phyloP scores from a whole-genome alignment of 768 basidiomycete genomes.

The Termitomyces titanicus region DNA sequence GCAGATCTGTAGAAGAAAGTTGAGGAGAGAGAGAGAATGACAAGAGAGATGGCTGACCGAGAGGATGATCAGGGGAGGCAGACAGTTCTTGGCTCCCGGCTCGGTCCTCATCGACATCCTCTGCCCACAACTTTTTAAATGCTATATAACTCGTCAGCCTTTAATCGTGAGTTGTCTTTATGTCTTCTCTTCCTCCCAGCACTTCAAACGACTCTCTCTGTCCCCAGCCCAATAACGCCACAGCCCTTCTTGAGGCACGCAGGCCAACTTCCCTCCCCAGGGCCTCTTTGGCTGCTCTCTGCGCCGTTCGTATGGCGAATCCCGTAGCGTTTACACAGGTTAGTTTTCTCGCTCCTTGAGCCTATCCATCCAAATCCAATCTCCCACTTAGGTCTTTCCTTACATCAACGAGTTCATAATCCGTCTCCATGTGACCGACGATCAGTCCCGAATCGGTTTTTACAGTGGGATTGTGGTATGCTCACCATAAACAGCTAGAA shows the following conservation, averaged over 20 bases:
- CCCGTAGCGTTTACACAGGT: conserved; percentile 45
- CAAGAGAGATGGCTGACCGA: conserved; percentile 37
- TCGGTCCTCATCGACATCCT: no score
- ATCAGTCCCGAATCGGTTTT: conserved; percentile 58
- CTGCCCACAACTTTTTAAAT: background rate
- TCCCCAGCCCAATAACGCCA: conserved; percentile 25
- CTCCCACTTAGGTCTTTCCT: conserved; percentile 60
- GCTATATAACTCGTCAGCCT: background rate
- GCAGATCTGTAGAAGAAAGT: conserved; percentile 16
- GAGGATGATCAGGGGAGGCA: conserved; percentile 54
- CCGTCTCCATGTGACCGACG: conserved; percentile 50
- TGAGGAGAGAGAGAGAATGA: conserved; percentile 5
- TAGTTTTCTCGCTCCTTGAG: background rate
- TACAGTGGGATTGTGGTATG: conserved; percentile 68
- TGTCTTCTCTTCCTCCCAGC: conserved; percentile 1
- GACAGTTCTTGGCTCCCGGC: no score
- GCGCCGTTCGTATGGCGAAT: conserved; percentile 51
- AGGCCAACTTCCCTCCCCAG: conserved; percentile 46
- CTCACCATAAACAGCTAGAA: conserved; percentile 23
- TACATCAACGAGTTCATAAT: conserved; percentile 69
- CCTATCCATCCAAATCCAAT: conserved; percentile 19
- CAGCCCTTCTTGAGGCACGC: conserved; percentile 32
- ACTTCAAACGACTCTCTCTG: background rate
- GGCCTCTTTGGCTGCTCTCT: conserved; percentile 50
- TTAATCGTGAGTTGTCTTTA: background rate